Evolutionary conservation across 306 rosid genomes (phyloP), one percentile per base, ranked within the genome.

Genomic region (Trichosanthes cucumerina): DNA sequence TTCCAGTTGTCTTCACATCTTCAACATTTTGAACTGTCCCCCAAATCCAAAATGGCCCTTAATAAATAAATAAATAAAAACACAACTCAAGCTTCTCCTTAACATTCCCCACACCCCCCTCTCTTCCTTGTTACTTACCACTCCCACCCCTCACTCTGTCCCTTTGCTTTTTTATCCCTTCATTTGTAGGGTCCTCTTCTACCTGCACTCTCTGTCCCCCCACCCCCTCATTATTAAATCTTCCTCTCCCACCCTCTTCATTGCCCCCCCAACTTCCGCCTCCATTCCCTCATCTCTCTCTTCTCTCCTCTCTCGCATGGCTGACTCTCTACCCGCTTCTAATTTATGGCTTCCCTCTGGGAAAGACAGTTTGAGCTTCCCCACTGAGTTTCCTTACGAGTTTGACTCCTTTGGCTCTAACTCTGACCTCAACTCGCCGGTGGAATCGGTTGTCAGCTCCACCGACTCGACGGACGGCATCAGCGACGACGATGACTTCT

Each of bases 311-410:
- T 23, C 36, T 60, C 59, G 2, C 50, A 79, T 79, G 81, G 81
- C 81, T 33, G 19, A 54, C 12, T 33, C 64, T 54, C 7, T 24
- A 21, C 28, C 31, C 28, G 57, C 65, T 15, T 15, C 80, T 10
- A 26, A 77, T 24, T 9, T 58, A 12, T 77, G 69, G 80, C 80
- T 58, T 41, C 71, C 80, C 56, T 4, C 43, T 24, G 65, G 41
- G 12, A 33, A 31, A 4, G 79, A 52, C 0, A 33, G 16, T 6
- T 13, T 50, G 4, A 53, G 1, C 23, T 79, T 79, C 53, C 81
- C 81, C 1, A 49, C 50, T 7, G 81, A 79, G 77, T 79, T 79
- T 13, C 81, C 76, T 7, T 65, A 79, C 54, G 77, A 79, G 54
- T 79, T 54, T 18, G 81, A 79, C 41, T 63, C 81, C 15, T 33